Evolutionary conservation across 768 basidiomycete genomes (phyloP), one percentile per base, ranked within the genome.

Genomic region (Boletus speciosus): DNA sequence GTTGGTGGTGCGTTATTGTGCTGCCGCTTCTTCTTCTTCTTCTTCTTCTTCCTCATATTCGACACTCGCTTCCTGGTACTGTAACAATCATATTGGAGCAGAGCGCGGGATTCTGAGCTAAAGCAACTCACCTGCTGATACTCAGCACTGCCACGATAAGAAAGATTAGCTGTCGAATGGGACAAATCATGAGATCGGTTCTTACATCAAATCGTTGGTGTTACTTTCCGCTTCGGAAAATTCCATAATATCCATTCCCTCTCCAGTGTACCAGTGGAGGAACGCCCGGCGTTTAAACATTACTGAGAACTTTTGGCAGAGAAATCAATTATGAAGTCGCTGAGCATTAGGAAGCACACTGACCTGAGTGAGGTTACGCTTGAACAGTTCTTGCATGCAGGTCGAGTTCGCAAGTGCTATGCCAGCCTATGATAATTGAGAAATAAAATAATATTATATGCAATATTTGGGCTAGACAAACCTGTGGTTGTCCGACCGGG

Each of bases 181-280:
- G 27, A 54, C 4, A 47, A 49, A 51, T 15, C 23, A 25, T 7
- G 21, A 54, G 19, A 59, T 11, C 6, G n/a, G 9, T 25, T 74
- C 90, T 69, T 68, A 92, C 90, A 93, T 85, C 45, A 93, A 69
- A 73, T 93, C 92, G 3, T 77, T 79, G 3, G 81, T 75, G 66
- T 93, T 92, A 65, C 87, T 92, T 73, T 93, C 90, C 0, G 92
- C 91, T 69, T 93, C 91, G 0, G 87, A 80, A 70, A 93, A 92
- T 71, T 93, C 82, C 80, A 78, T 73, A 16, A 80, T 66, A 66
- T 94, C 93, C 93, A 95, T 94, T 40, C 93, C 93, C 69, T 95
- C 93, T 12, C 83, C 88, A 9, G 84, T 88, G 68, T 93, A 94
- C 90, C 91, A 93, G 67, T 94, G 91, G 53, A 95, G 71, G 78